A percentile compares a stretch with the other conserved stretches of the same genome.
These are phyloP conservation scores for Triticum turgidum DNA, from an alignment of 176 grass and related monocot species.

Conservation along the genomic window DNA sequence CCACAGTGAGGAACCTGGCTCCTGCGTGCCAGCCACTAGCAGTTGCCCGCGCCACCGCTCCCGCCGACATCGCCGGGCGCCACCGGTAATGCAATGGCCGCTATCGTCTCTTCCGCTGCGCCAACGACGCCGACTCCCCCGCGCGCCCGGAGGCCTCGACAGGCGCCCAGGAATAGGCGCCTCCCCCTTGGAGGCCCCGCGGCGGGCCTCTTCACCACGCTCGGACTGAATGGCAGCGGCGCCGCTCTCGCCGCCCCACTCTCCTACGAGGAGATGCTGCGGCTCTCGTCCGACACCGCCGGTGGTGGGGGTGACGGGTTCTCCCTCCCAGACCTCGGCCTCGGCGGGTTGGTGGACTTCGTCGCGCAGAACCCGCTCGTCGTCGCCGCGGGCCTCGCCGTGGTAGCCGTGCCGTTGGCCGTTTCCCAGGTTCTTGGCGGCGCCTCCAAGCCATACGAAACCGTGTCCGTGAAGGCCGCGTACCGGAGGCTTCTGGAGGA, in stretches of 20 bases:
- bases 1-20: background rate
- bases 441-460: conserved; percentile 50
- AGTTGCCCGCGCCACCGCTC: background rate
- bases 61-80: conserved; percentile 11
- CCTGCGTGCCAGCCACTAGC: background rate
- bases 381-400: conserved; percentile 41
- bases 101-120: conserved; percentile 46
- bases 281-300: conserved; percentile 5
- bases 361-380: conserved; percentile 59
- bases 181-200: conserved; percentile 36
- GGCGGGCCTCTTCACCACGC: conserved; percentile 41
- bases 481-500: conserved; percentile 71
- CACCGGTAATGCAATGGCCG: conserved; percentile 52
- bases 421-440: conserved; percentile 55
- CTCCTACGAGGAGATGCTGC: conserved; percentile 77
- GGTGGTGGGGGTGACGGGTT: background rate
- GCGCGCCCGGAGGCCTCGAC: background rate
- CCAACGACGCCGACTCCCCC: background rate
- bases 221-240: conserved; percentile 24
- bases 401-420: conserved; percentile 53
- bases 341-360: conserved; percentile 56
- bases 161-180: background rate
- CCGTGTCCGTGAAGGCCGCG: conserved; percentile 45
- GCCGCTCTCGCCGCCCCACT: conserved; percentile 50
- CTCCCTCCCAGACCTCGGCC: conserved; percentile 19